Conservation (phyloP, 805 yeast genomes). For the Saccharomycopsis amapae region DNA sequence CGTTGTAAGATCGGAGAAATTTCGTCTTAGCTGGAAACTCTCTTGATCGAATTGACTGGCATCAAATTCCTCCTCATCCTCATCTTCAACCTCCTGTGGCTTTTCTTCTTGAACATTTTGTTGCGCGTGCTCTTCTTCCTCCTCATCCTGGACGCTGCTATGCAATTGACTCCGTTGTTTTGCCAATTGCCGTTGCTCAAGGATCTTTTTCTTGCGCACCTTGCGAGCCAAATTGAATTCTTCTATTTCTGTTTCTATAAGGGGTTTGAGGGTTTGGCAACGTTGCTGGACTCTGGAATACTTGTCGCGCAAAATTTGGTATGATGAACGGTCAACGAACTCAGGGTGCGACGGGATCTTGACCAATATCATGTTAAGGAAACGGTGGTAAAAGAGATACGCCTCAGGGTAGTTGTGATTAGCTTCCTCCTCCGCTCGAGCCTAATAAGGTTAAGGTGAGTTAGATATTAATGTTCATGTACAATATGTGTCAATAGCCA, state of each 20-base stretch:
- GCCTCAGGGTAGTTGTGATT: slow-evolving; percentile 31
- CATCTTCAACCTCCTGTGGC: not conserved
- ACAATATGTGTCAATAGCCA: not conserved
- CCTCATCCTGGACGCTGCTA: slow-evolving; percentile 28
- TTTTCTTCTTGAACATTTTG: slow-evolving; percentile 1
- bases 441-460: not conserved
- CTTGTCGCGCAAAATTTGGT: slow-evolving; percentile 2
- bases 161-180: slow-evolving; percentile 26
- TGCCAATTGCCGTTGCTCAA: slow-evolving; percentile 12
- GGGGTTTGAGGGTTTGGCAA: slow-evolving; percentile 3
- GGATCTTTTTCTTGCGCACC: slow-evolving; percentile 27
- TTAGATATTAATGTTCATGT: too few relatives aligned
- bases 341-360: slow-evolving; percentile 30
- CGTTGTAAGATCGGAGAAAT: slow-evolving; percentile 10
- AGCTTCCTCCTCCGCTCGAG: slow-evolving; percentile 24
- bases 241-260: slow-evolving; percentile 14
- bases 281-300: not conserved
- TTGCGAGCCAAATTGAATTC: slow-evolving; percentile 22
- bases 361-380: slow-evolving; percentile 31
- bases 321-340: slow-evolving; percentile 19
- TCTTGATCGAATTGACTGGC: slow-evolving; percentile 2
- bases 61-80: not conserved
- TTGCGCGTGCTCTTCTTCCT: not conserved
- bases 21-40: slow-evolving; percentile 9
- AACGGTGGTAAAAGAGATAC: slow-evolving; percentile 30